These are phyloP conservation scores for Phytophthora nicotianae DNA, from an alignment of 352 stramenopile species.

Conservation along the genomic window DNA sequence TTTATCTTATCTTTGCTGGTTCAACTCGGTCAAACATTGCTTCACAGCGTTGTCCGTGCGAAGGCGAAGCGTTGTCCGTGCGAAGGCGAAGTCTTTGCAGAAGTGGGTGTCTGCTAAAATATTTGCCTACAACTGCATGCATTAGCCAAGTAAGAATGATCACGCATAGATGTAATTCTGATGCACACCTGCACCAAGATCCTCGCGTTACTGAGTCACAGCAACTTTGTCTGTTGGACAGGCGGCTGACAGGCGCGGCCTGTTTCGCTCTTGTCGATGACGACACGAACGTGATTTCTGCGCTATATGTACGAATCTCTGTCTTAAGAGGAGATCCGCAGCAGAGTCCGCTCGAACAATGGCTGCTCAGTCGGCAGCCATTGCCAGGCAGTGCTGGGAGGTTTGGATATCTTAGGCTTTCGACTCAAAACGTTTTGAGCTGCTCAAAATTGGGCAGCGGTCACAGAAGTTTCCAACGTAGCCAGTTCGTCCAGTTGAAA, in stretches of 20 bases:
- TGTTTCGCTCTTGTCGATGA: slow-evolving; percentile 13
- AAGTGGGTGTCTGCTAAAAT: too few species aligned
- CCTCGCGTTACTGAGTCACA: not conserved
- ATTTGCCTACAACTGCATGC: too few species aligned
- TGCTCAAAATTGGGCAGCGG: not conserved
- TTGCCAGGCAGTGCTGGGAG: not conserved
- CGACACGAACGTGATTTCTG: slow-evolving; percentile 15
- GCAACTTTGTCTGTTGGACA: slow-evolving; percentile 7
- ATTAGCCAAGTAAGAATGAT: too few species aligned
- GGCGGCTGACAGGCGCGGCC: slow-evolving; percentile 17
- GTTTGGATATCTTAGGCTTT: too few species aligned
- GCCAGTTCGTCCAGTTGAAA: slow-evolving; percentile 10
- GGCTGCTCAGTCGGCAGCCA: not conserved
- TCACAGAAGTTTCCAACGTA: not conserved
- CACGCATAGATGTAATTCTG: not conserved
- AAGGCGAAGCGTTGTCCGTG: not conserved
- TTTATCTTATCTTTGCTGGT: not conserved
- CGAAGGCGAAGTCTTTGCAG: too few species aligned
- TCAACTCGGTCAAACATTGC: too few species aligned
- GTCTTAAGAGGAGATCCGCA: not conserved
- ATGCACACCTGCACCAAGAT: not conserved
- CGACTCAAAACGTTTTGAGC: not conserved
- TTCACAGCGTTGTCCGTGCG: too few species aligned
- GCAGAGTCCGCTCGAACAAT: not conserved
- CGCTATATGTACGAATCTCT: not conserved